These are phyloP conservation scores for Solanum arcanum DNA, from an alignment of 257 asterid species.

Conservation along the genomic window DNA sequence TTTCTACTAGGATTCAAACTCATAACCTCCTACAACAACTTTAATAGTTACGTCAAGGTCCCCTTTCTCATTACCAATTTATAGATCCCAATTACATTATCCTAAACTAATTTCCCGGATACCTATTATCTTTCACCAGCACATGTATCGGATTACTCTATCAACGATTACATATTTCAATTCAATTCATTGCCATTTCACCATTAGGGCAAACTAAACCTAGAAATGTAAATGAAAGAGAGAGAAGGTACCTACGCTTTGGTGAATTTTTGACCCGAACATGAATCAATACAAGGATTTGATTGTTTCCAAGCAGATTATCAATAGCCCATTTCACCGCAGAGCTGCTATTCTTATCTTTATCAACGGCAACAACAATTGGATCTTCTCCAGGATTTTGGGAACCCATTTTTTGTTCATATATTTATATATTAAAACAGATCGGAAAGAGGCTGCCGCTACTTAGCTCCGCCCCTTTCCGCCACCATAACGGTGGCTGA, in stretches of 20 bases:
- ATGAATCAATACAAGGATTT: constrained; percentile 37
- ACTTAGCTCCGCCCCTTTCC: not conserved
- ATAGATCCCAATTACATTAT: not conserved
- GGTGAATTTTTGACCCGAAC: constrained; percentile 25
- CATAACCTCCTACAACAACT: not conserved
- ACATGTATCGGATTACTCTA: not conserved
- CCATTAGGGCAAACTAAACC: not conserved
- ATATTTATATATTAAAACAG: not conserved
- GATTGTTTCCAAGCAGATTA: constrained; percentile 20
- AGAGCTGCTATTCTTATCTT: constrained; percentile 37
- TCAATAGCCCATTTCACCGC: constrained; percentile 67
- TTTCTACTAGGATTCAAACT: not conserved
- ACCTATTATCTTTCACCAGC: not conserved
- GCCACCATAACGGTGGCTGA: not conserved
- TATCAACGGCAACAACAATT: constrained; percentile 50
- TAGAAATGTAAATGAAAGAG: not conserved
- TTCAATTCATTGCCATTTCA: not conserved
- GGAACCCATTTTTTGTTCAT: not conserved
- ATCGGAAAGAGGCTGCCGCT: not conserved
- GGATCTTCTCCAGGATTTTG: not conserved
- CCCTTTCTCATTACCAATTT: not conserved
- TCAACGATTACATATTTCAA: not conserved
- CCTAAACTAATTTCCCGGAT: not conserved
- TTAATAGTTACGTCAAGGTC: not conserved
- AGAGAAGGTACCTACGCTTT: constrained; percentile 38